Evolutionary conservation across 2,329 filamentous ascomycete species (phyloP).

Genomic region (Zymoseptoria crescenta): DNA sequence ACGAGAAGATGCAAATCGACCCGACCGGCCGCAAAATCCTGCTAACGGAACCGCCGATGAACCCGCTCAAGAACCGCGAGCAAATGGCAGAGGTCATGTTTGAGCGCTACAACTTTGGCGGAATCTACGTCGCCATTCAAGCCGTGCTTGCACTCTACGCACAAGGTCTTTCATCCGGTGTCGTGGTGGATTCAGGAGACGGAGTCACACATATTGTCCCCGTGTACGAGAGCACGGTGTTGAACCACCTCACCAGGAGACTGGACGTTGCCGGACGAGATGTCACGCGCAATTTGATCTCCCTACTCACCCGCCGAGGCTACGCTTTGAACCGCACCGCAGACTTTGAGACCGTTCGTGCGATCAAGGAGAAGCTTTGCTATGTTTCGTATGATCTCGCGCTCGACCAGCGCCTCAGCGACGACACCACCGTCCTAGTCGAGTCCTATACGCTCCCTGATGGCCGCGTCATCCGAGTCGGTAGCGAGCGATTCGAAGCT

Average conservation of each 20-base stretch:
- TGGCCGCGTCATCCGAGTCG: slow-evolving; percentile 89
- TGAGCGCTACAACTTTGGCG: slow-evolving; percentile 90
- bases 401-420: slow-evolving; percentile 88
- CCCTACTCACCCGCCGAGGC: slow-evolving; percentile 81
- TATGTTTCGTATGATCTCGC: slow-evolving; percentile 98
- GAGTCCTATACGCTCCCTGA: slow-evolving; percentile 97
- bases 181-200: slow-evolving; percentile 97
- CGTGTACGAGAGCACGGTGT: slow-evolving; percentile 94
- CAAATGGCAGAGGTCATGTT: slow-evolving; percentile 99
- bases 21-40: slow-evolving; percentile 91
- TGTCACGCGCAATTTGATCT: slow-evolving; percentile 96
- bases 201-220: slow-evolving; percentile 98
- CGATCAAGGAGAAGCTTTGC: slow-evolving; percentile 99
- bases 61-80: slow-evolving; percentile 91
- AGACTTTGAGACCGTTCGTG: slow-evolving; percentile 96
- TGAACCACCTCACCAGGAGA: slow-evolving; percentile 90
- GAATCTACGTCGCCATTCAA: slow-evolving; percentile 96
- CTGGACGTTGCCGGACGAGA: slow-evolving; percentile 94
- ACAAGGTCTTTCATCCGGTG: slow-evolving; percentile 74
- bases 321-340: slow-evolving; percentile 97
- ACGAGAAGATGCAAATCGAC: slow-evolving; percentile 92
- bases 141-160: slow-evolving; percentile 93
- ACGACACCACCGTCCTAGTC: slow-evolving; percentile 94
- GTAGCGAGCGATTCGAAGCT: slow-evolving; percentile 94
- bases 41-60: slow-evolving; percentile 94